Evolutionary conservation across 2,329 filamentous ascomycete genomes (phyloP), one percentile per base, ranked within the genome.

Genomic region (Arthrobotrys megalospora): DNA sequence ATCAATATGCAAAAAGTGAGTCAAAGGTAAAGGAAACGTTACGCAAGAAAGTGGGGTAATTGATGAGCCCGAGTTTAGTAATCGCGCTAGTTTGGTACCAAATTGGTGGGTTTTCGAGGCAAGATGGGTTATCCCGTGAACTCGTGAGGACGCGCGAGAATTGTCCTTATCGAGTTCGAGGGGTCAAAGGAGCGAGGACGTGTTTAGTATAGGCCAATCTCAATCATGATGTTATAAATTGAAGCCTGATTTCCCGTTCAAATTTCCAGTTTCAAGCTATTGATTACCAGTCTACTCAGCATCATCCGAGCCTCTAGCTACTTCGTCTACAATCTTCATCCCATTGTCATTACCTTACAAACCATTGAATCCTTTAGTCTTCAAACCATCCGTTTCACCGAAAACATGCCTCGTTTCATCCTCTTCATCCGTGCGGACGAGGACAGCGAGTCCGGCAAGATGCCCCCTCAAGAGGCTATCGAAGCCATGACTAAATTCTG

Each of bases 341-440:
- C 34, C 24, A 41, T 5, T 10, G 8, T 38, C 36, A 3, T 10
- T 8, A 12, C 47, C 38, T 47, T 47, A 45, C 21, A 45, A 28
- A 63, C 1, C 38, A 47, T 24, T 47, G 6, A n/a, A 1, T 8
- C 21, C 16, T 16, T 45, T 8, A 6, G n/a, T 6, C 24, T 28
- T 45, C 11, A 1, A 53, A 24, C 8, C 2, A 24, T 5, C 48
- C 28, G 4, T n/a, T 53, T 53, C 19, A 12, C 5, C 28, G 2
- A 2, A 14, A 62, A 48, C n/a, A 77, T 77, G 73, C 73, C 73
- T 60, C 73, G 73, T 6, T 77, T 53, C 24, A 77, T 77, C 43
- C 32, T 77, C 16, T 77, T 77, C 36, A 77, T 77, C 19, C 58
- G 62, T 5, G 58, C 73, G 34, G 66, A 77, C 52, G 73, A 77